These are phyloP conservation scores for Loxodes magnus DNA, from an alignment of 73 alveolate species.

Conservation along the genomic window DNA sequence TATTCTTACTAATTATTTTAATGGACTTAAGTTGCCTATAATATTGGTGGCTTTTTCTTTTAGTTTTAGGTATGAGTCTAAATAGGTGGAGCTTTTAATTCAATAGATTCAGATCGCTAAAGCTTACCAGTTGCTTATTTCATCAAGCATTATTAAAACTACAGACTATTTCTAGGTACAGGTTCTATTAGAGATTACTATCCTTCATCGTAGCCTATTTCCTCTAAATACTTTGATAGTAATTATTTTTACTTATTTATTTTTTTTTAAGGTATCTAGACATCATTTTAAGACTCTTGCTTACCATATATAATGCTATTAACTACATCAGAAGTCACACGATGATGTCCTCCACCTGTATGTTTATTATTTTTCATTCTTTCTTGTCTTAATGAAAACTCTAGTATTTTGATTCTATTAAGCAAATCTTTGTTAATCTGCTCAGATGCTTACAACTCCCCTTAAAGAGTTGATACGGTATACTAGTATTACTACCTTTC, in stretches of 20 bases:
- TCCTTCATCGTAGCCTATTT: too few relatives aligned
- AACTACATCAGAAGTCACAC: not conserved
- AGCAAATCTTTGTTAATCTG: not conserved
- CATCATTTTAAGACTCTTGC: not conserved
- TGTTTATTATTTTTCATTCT: not conserved
- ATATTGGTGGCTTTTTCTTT: too few relatives aligned
- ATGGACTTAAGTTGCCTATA: too few relatives aligned
- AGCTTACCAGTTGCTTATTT: too few relatives aligned
- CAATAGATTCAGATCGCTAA: too few relatives aligned
- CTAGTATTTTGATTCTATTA: not conserved
- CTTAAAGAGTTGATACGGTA: not conserved
- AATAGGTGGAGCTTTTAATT: too few relatives aligned
- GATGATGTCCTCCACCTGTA: slow-evolving; percentile 1
- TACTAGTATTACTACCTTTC: not conserved
- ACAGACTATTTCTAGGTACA: too few relatives aligned
- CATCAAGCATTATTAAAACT: too few relatives aligned
- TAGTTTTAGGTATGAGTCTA: too few relatives aligned
- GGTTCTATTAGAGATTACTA: too few relatives aligned
- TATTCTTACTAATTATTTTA: too few relatives aligned
- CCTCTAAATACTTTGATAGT: not conserved
- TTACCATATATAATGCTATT: not conserved
- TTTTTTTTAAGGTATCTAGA: not conserved
- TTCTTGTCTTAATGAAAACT: not conserved
- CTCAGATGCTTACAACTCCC: slow-evolving; percentile 1
- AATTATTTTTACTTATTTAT: not conserved